phyloP scores from a whole-genome alignment of 441 rosid genomes.

The Melastoma candidum region DNA sequence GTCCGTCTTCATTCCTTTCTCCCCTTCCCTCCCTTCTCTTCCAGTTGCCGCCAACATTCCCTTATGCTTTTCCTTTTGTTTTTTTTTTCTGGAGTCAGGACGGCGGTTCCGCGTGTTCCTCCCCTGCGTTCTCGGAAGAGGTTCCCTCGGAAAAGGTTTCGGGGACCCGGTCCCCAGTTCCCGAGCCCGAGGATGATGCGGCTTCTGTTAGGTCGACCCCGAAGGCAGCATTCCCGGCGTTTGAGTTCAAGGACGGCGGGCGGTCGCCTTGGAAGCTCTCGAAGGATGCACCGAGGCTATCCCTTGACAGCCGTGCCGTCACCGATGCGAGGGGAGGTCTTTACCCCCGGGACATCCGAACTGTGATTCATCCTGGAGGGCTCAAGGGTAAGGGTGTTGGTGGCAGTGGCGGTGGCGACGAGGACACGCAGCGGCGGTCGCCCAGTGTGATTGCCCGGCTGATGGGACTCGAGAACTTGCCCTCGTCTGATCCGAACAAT shows the following conservation, averaged over 20 bases:
- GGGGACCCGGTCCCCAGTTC: slow-evolving; percentile 29
- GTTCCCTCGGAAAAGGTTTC: slow-evolving; percentile 22
- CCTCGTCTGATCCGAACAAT: slow-evolving; percentile 32
- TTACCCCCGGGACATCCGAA: slow-evolving; percentile 66
- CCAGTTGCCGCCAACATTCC: no score
- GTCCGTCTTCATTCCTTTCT: neutral
- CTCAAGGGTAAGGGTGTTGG: slow-evolving; percentile 10
- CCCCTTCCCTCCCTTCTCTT: no score
- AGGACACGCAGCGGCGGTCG: slow-evolving; percentile 42
- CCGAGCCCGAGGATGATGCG: slow-evolving; percentile 10
- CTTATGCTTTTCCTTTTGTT: neutral
- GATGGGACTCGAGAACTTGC: slow-evolving; percentile 80
- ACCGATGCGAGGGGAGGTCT: slow-evolving; percentile 82
- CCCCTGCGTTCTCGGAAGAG: slow-evolving; percentile 31
- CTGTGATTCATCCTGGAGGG: slow-evolving; percentile 23
- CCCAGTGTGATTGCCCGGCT: slow-evolving; percentile 81
- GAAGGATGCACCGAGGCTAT: slow-evolving; percentile 84
- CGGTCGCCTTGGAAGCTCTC: slow-evolving; percentile 71
- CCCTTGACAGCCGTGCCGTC: slow-evolving; percentile 83
- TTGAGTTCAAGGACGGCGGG: slow-evolving; percentile 45
- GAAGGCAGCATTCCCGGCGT: slow-evolving; percentile 35
- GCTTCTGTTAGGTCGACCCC: slow-evolving; percentile 5
- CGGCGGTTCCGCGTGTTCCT: slow-evolving; percentile 1
- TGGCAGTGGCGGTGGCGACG: slow-evolving; percentile 18
- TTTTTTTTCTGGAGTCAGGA: slow-evolving; percentile 26